Conservation (phyloP, 306 rosid genomes). For the Cicer yamashitae region DNA sequence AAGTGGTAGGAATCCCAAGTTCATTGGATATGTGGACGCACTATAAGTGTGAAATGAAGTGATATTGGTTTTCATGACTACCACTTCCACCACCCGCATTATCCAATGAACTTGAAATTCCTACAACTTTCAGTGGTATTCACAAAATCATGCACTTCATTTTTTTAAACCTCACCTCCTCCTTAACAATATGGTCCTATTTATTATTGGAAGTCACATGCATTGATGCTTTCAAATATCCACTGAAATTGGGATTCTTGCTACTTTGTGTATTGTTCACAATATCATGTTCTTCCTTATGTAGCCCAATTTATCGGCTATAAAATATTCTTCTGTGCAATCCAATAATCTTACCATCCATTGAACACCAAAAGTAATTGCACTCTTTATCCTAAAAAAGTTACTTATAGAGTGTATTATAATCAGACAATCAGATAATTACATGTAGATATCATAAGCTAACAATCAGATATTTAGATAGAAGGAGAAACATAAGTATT, state of each 20-base stretch:
- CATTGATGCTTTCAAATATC: background rate
- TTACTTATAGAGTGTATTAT: slow-evolving; percentile 55
- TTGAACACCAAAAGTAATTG: slow-evolving; percentile 73
- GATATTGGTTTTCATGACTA: too few species aligned
- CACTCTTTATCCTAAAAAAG: slow-evolving; percentile 80
- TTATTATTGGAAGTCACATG: too few species aligned
- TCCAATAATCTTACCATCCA: slow-evolving; percentile 61
- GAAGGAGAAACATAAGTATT: slow-evolving; percentile 3
- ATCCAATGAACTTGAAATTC: slow-evolving; percentile 53
- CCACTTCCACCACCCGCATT: slow-evolving; percentile 53
- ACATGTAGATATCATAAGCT: background rate
- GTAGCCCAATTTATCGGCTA: slow-evolving; percentile 50
- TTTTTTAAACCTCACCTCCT: slow-evolving; percentile 33
- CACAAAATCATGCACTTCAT: slow-evolving; percentile 61
- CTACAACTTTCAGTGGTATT: slow-evolving; percentile 25
- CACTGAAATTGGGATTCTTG: too few species aligned
- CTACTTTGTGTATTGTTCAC: too few species aligned
- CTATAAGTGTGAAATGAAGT: too few species aligned
- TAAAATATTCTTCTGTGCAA: slow-evolving; percentile 63
- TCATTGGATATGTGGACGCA: background rate
- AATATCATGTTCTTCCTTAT: too few species aligned
- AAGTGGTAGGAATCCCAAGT: too few species aligned
- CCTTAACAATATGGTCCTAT: background rate
- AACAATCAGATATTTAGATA: slow-evolving; percentile 8
- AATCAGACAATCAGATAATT: slow-evolving; percentile 24